Evolutionary conservation across 305 asterid species (phyloP).

Genomic region (Fraxinus baroniana): DNA sequence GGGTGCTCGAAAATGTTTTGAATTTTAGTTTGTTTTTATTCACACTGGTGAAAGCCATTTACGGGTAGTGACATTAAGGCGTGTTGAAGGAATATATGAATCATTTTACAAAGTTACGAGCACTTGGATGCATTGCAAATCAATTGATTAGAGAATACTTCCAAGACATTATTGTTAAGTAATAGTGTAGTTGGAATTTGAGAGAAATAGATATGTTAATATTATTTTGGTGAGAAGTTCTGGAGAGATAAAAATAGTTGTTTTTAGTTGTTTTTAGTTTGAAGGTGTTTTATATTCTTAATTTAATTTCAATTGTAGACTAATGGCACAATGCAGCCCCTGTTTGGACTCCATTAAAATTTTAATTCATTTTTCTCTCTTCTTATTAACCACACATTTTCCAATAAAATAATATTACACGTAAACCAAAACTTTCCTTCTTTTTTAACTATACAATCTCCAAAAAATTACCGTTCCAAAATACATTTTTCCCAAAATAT

Average conservation of each 20-base stretch:
- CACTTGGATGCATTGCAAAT: neutral
- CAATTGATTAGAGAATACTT: neutral
- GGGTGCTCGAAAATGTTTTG: neutral
- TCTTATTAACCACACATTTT: too few relatives aligned
- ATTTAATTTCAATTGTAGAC: neutral
- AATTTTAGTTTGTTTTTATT: neutral
- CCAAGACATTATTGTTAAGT: neutral
- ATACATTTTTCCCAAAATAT: too few relatives aligned
- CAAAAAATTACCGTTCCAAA: too few relatives aligned
- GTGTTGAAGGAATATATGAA: neutral
- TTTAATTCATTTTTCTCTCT: too few relatives aligned
- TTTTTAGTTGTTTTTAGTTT: neutral
- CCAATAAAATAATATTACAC: too few relatives aligned
- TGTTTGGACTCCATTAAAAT: too few relatives aligned
- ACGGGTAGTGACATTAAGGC: neutral
- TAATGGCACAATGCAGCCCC: neutral
- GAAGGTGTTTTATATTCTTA: neutral
- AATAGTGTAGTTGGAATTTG: neutral
- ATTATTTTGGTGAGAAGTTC: neutral
- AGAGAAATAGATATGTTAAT: neutral
- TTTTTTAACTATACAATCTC: too few relatives aligned
- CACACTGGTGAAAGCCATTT: neutral
- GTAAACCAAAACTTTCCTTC: too few relatives aligned
- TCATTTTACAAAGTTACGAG: neutral
- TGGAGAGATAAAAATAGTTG: neutral